These are phyloP conservation scores for Boletus subparvulus DNA, from an alignment of 768 basidiomycete species.

Conservation along the genomic window DNA sequence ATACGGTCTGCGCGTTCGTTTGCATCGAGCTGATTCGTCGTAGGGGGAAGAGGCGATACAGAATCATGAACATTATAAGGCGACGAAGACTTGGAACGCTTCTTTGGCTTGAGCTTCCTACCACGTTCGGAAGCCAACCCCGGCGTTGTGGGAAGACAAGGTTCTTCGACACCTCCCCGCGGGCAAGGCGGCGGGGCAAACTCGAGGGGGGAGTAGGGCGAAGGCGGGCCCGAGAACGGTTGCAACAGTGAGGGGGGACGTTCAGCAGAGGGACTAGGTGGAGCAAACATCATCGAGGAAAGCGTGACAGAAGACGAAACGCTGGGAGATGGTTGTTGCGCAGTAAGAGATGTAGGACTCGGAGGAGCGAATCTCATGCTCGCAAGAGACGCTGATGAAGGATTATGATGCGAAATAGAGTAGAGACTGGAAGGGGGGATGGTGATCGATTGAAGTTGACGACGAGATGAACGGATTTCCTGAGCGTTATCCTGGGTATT, in stretches of 20 bases:
- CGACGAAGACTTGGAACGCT: constrained; percentile 32
- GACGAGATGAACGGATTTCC: constrained; percentile 9
- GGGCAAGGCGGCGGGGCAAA: constrained; percentile 24
- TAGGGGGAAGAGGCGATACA: constrained; percentile 48
- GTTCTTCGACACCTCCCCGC: constrained; percentile 28
- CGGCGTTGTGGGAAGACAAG: constrained; percentile 45
- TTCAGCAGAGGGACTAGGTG: constrained; percentile 25
- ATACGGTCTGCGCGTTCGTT: constrained; percentile 71
- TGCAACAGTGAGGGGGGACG: constrained; percentile 8
- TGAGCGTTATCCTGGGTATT: constrained; percentile 1
- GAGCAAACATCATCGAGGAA: constrained; percentile 31
- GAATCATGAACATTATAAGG: constrained; percentile 17
- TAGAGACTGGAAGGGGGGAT: constrained; percentile 23
- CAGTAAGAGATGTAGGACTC: constrained; percentile 17
- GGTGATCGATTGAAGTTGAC: constrained; percentile 16
- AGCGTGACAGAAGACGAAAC: constrained; percentile 22
- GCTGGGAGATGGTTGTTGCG: constrained; percentile 9
- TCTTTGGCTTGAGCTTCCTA: constrained; percentile 17
- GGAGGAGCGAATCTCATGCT: constrained; percentile 36
- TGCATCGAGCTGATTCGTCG: constrained; percentile 64
- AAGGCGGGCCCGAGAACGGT: constrained; percentile 24
- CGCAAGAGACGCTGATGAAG: constrained; percentile 26
- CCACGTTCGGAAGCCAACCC: constrained; percentile 46
- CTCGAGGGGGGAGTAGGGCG: constrained; percentile 32
- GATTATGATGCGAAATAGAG: constrained; percentile 12